Evolutionary conservation across 2,329 filamentous ascomycete species (phyloP).

Genomic region (Apiospora marii): DNA sequence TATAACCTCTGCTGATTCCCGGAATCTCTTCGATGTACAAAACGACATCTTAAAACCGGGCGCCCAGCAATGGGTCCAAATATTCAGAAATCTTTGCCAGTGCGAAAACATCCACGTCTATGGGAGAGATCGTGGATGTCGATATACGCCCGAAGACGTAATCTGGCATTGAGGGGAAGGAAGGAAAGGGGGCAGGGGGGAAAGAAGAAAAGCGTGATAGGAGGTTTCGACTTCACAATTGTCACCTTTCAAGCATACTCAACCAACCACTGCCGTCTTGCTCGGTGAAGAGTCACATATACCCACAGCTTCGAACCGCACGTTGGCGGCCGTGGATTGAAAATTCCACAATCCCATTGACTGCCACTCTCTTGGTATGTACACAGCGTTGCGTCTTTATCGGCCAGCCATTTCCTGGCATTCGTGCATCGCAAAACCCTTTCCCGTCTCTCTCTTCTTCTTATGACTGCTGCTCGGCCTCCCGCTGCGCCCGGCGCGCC

Average conservation of each 20-base stretch:
- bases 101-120: slow-evolving; percentile 64
- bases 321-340: neutral
- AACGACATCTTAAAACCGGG: slow-evolving; percentile 63
- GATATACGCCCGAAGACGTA: slow-evolving; percentile 35
- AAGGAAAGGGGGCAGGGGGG: neutral
- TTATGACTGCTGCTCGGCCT: slow-evolving; percentile 47
- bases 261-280: neutral
- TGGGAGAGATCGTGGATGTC: slow-evolving; percentile 55
- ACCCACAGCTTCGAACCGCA: neutral
- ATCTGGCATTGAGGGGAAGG: slow-evolving; percentile 24
- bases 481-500: slow-evolving; percentile 74
- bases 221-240: neutral
- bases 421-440: neutral
- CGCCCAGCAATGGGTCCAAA: slow-evolving; percentile 62
- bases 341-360: slow-evolving; percentile 14
- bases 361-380: slow-evolving; percentile 16
- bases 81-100: slow-evolving; percentile 59
- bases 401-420: neutral
- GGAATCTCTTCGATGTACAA: slow-evolving; percentile 59
- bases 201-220: neutral
- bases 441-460: slow-evolving; percentile 21
- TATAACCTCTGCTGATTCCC: slow-evolving; percentile 69
- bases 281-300: neutral
- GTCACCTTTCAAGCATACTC: neutral
- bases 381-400: neutral